Percentiles rank a stretch among this genome's conserved stretches.
Conservation (phyloP, 2,329 filamentous ascomycete species). For the Hypoxylon sp. region DNA sequence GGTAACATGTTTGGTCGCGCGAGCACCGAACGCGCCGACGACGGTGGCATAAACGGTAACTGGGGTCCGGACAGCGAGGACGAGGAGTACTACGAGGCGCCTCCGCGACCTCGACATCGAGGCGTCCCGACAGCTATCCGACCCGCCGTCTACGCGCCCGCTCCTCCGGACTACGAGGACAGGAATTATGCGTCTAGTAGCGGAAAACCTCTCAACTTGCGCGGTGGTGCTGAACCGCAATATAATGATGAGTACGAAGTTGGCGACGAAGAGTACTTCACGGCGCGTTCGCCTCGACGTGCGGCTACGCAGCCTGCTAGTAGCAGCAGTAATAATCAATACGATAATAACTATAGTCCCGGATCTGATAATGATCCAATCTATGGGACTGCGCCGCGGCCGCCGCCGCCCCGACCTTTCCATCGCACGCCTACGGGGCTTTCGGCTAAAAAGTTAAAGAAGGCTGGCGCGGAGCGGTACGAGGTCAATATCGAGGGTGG, state of each 20-base stretch:
- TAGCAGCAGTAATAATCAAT: constrained; percentile 8
- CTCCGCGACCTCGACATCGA: too few relatives aligned
- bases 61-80: constrained; percentile 59
- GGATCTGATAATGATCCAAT: constrained; percentile 1
- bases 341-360: constrained; percentile 21
- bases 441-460: constrained; percentile 67
- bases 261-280: constrained; percentile 68
- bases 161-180: constrained; percentile 40
- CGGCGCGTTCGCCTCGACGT: constrained; percentile 49
- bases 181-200: constrained; percentile 13
- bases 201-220: constrained; percentile 32
- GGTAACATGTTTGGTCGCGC: constrained; percentile 54
- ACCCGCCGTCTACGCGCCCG: constrained; percentile 35
- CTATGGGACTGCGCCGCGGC: too few relatives aligned
- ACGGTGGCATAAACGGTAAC: constrained; percentile 64
- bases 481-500: constrained; percentile 82
- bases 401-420: constrained; percentile 54
- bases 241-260: constrained; percentile 56
- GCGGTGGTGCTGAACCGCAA: constrained; percentile 43
- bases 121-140: constrained; percentile 19
- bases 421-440: constrained; percentile 76
- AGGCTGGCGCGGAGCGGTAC: constrained; percentile 57
- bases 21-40: constrained; percentile 53
- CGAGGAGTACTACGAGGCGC: constrained; percentile 38
- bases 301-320: constrained; percentile 40